phyloP scores from a whole-genome alignment of 2,329 filamentous ascomycete species.

The Fonsecaea nubica region DNA sequence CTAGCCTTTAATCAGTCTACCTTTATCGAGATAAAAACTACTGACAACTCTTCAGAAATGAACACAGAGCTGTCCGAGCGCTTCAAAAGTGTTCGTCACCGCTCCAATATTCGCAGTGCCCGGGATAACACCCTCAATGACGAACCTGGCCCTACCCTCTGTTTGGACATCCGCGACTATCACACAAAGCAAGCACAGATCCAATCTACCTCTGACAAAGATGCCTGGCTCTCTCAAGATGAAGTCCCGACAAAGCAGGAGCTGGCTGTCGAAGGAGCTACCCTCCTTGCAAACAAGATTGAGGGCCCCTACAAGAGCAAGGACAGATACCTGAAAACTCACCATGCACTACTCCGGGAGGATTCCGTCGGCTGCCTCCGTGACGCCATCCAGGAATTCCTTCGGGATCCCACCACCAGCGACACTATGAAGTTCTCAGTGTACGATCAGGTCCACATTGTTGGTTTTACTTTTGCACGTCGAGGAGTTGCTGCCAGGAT shows the following conservation, averaged over 20 bases:
- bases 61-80: constrained; percentile 38
- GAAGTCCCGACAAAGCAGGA: constrained; percentile 52
- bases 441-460: constrained; percentile 74
- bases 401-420: constrained; percentile 58
- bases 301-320: constrained; percentile 65
- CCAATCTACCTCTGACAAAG: constrained; percentile 41
- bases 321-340: constrained; percentile 71
- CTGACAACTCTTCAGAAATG: constrained; percentile 30
- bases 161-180: constrained; percentile 38
- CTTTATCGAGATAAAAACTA: not conserved
- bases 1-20: not conserved
- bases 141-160: constrained; percentile 30
- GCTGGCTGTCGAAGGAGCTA: constrained; percentile 43
- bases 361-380: constrained; percentile 75
- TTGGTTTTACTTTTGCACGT: constrained; percentile 67
- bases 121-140: constrained; percentile 7
- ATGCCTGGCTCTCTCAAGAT: constrained; percentile 47
- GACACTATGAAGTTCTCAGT: constrained; percentile 67
- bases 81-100: constrained; percentile 26
- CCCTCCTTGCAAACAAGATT: constrained; percentile 61
- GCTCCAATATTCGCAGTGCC: constrained; percentile 16
- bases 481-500: constrained; percentile 71
- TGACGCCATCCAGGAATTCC: constrained; percentile 66
- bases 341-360: constrained; percentile 78
- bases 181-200: constrained; percentile 42